Conservation (phyloP, 2,329 filamentous ascomycete genomes). For the Tolypocladium cylindrosporum region DNA sequence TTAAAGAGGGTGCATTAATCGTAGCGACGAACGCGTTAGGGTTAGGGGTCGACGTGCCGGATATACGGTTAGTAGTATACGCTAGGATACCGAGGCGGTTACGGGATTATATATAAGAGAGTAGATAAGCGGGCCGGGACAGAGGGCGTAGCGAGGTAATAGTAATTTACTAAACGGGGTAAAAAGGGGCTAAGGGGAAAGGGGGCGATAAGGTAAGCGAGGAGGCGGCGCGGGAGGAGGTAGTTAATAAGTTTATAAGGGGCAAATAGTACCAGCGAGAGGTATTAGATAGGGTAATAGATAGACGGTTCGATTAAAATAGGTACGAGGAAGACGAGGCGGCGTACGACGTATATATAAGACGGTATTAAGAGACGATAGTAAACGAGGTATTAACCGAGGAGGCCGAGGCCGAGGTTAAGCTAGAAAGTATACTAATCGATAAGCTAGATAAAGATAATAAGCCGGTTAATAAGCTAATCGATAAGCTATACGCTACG, state of each 20-base stretch:
- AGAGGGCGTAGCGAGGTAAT: slow-evolving; percentile 2
- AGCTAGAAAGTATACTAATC: neutral
- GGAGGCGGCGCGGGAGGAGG: neutral
- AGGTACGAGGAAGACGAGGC: slow-evolving; percentile 1
- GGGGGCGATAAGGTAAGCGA: neutral
- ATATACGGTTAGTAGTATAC: slow-evolving; percentile 3
- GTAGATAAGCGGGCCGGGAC: slow-evolving; percentile 4
- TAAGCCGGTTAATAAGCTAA: too few relatives aligned
- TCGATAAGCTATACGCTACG: too few relatives aligned
- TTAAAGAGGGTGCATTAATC: neutral
- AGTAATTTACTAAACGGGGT: neutral
- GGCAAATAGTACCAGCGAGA: neutral
- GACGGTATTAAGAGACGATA: too few relatives aligned
- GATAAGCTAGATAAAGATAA: too few relatives aligned
- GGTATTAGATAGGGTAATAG: slow-evolving; percentile 3
- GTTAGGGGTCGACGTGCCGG: slow-evolving; percentile 2
- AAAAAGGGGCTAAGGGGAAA: neutral
- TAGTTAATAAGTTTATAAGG: neutral
- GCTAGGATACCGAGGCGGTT: slow-evolving; percentile 3
- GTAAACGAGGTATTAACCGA: neutral
- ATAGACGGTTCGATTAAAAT: neutral
- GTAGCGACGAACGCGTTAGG: slow-evolving; percentile 3
- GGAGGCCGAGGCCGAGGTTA: neutral
- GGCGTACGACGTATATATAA: slow-evolving; percentile 1
- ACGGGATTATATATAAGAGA: slow-evolving; percentile 5